These are phyloP conservation scores for Ceratocystis ficicola DNA, from an alignment of 2,329 filamentous ascomycete species.

Conservation along the genomic window DNA sequence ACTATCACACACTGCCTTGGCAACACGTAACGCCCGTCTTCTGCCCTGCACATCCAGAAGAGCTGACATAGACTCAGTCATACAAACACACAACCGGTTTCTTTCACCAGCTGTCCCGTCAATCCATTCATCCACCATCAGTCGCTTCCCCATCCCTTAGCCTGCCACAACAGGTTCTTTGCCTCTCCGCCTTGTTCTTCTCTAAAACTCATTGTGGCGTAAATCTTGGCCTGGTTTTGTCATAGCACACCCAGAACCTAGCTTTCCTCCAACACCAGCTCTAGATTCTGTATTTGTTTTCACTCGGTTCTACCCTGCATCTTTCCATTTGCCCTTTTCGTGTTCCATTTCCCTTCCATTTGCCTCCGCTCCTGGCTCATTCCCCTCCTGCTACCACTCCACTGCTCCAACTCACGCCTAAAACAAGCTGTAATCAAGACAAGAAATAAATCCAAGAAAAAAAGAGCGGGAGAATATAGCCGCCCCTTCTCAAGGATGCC, in stretches of 20 bases:
- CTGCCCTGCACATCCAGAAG: not conserved
- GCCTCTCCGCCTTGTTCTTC: not conserved
- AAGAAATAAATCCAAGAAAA: not conserved
- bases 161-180: not conserved
- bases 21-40: too few species aligned
- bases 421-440: not conserved
- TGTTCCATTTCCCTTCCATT: not conserved
- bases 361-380: too few species aligned
- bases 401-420: not conserved
- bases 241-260: too few species aligned
- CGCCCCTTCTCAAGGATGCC: not conserved
- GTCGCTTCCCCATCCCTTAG: too few species aligned
- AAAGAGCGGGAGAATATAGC: not conserved
- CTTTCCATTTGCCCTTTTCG: not conserved
- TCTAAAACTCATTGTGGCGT: not conserved
- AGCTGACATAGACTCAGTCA: not conserved
- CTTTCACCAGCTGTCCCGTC: too few species aligned
- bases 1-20: not conserved
- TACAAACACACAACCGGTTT: not conserved
- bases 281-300: not conserved
- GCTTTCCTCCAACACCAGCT: not conserved
- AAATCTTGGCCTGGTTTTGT: not conserved
- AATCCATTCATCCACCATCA: too few species aligned
- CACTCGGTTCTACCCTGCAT: not conserved
- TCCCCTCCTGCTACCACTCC: too few species aligned